Conservation (phyloP, 225 moss, liverwort and hornwort species). For the Physcomitrium patens region DNA sequence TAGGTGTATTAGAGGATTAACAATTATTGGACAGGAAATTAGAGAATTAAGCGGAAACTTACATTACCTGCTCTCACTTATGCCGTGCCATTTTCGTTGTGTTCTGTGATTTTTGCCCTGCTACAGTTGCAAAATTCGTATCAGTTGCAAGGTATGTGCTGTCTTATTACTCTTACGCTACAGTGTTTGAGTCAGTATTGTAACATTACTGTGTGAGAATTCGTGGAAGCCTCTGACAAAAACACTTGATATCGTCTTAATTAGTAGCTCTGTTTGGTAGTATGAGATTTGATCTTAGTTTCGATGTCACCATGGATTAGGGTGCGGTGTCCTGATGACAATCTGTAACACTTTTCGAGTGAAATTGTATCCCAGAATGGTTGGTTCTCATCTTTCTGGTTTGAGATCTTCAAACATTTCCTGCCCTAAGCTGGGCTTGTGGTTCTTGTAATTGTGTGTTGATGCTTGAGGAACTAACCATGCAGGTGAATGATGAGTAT, state of each 20-base stretch:
- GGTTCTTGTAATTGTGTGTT: not conserved
- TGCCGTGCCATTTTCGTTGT: not conserved
- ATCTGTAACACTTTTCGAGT: not conserved
- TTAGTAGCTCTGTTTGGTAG: not conserved
- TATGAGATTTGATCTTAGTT: not conserved
- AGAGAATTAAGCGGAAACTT: not conserved
- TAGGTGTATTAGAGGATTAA: not conserved
- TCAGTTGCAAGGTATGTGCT: conserved; percentile 54
- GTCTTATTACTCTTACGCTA: not conserved
- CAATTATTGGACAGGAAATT: not conserved
- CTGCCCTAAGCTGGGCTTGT: not conserved
- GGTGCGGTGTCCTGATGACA: not conserved
- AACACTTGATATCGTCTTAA: not conserved
- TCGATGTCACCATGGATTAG: not conserved
- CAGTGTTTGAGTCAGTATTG: not conserved
- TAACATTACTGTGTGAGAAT: not conserved
- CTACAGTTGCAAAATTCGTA: conserved; percentile 55
- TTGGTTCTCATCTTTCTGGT: not conserved
- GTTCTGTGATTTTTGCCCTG: conserved; percentile 10
- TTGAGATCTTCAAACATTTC: not conserved
- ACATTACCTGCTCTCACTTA: not conserved
- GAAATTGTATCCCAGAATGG: too few species aligned
- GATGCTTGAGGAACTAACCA: not conserved
- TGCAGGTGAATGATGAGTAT: conserved; percentile 65
- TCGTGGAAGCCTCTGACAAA: not conserved